phyloP scores from a whole-genome alignment of 306 rosid genomes.

The Inga laurina region DNA sequence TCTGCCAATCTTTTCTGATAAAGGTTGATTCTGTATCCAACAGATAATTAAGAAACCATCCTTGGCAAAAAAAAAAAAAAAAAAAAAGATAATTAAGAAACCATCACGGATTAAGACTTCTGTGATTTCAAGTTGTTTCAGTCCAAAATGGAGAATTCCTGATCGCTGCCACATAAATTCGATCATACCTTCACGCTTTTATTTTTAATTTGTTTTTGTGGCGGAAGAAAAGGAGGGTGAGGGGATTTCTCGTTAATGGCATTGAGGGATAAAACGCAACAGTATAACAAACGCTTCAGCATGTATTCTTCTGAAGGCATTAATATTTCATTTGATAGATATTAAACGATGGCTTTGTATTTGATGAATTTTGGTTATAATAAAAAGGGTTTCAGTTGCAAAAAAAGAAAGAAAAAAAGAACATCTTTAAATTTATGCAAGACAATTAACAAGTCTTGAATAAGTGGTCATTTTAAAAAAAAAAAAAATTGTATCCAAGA shows the following conservation, averaged over 20 bases:
- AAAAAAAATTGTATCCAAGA: rapidly evolving
- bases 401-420: no score
- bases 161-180: no score
- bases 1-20: neutral
- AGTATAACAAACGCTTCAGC: neutral
- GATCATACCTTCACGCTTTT: neutral
- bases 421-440: no score
- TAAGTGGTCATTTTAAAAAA: no score
- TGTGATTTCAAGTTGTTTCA: neutral
- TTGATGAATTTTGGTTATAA: neutral
- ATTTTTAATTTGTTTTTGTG: neutral
- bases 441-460: no score
- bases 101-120: neutral
- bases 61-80: no score
- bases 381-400: neutral
- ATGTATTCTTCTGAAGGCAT: neutral
- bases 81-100: neutral
- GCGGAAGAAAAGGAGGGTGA: no score
- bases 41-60: neutral
- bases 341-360: neutral
- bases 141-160: neutral
- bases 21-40: neutral
- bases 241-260: neutral
- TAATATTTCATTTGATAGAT: neutral
- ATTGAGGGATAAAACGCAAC: neutral